Evolutionary conservation across 2,329 filamentous ascomycete species (phyloP), one percentile per base, ranked within the genome.

Genomic region (Geosmithia flava): DNA sequence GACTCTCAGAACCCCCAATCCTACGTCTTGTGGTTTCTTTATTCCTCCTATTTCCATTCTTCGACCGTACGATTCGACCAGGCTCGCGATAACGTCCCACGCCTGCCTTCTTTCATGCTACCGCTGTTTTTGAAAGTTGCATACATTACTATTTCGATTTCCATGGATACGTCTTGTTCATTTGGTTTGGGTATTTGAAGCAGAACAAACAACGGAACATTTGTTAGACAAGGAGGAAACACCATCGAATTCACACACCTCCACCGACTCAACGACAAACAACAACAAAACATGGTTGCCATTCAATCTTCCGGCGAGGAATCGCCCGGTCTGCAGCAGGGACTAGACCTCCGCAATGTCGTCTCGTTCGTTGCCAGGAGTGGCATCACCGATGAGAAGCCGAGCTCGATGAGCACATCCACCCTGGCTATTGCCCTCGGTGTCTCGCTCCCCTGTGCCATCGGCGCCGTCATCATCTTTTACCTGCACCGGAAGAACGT

Each of bases 401-500:
- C 80, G 1, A 67, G 71, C 33, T 72, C 71, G 49, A 64, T 67
- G 41, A 71, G 66, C 42, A 69, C 73, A n/a, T 75, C 76, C 46
- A 81, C 76, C 3, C 55, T 89, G 42, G 76, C 83, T 7, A 83
- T 93, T 53, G 73, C 77, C 41, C 66, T 90, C 3, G 82, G 81
- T 58, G 73, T 86, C 52, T 74, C 77, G 83, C 80, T 97, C 48
- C 90, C 93, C 1, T 60, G 95, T 44, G 69, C 81, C 29, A 68
- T 77, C 51, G 83, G 85, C 19, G 62, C 84, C 1, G 60, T 80
- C 45, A 76, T 88, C 1, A 69, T 96, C 40, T 59, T 90, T 53
- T 83, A 81, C 59, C 75, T 98, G 37, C 90, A 96, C 61, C 80
- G 87, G 47, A 78, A 87, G 62, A 85, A 88, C 58, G 67, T 86